Evolutionary conservation across 2,329 filamentous ascomycete genomes (phyloP).

Genomic region (Cladophialophora bantiana): DNA sequence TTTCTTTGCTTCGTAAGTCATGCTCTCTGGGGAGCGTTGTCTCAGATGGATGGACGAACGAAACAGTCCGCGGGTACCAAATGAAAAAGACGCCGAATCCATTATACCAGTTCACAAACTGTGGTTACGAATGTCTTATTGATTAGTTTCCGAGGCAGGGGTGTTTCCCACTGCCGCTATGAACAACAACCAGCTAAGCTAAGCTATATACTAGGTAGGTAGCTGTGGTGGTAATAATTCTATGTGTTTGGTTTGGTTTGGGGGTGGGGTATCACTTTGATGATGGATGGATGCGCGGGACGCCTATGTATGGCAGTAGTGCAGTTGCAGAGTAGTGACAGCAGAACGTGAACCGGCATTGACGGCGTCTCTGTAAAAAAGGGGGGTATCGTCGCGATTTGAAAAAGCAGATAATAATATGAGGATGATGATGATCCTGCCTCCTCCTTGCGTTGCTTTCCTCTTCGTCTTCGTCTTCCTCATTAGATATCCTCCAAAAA

Average conservation of each 20-base stretch:
- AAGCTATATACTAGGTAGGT: not conserved
- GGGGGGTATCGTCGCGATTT: conserved; percentile 6
- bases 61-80: no score
- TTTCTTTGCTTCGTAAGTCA: not conserved
- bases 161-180: conserved; percentile 2
- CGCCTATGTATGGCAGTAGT: not conserved
- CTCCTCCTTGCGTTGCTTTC: not conserved
- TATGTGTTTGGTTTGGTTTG: not conserved
- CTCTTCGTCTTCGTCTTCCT: not conserved
- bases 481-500: conserved; percentile 1
- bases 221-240: not conserved
- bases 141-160: not conserved
- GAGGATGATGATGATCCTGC: not conserved
- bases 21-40: not conserved
- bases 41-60: no score
- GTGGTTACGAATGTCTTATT: no score
- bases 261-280: conserved; percentile 3
- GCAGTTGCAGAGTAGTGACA: not conserved
- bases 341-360: not conserved
- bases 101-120: no score
- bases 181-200: conserved; percentile 2
- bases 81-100: no score
- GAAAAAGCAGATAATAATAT: not conserved
- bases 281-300: not conserved
- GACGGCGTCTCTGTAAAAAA: not conserved